Percentiles rank a stretch among this genome's conserved stretches.
phyloP scores from a whole-genome alignment of 1,139 yeast genomes.

The Debaryomyces sp. region DNA sequence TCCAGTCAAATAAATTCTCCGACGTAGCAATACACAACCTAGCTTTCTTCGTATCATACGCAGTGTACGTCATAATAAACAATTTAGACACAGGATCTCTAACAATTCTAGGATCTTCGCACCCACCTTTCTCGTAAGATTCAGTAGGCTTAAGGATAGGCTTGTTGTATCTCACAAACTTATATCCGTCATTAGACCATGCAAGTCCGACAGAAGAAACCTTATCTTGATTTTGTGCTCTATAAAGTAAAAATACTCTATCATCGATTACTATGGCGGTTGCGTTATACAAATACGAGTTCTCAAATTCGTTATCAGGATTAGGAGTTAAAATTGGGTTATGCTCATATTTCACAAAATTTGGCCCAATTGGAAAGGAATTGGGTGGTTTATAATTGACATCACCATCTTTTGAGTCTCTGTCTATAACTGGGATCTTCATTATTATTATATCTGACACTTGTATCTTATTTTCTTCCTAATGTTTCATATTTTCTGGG shows the following conservation, averaged over 20 bases:
- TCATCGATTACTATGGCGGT: constrained; percentile 47
- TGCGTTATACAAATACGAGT: constrained; percentile 47
- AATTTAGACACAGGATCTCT: constrained; percentile 38
- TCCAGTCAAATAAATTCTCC: constrained; percentile 43
- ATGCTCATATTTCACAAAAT: constrained; percentile 32
- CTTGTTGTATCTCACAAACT: constrained; percentile 32
- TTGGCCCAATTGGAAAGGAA: constrained; percentile 47
- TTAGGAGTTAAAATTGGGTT: constrained; percentile 47
- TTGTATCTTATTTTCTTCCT: background rate
- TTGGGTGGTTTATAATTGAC: constrained; percentile 36
- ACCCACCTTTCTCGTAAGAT: constrained; percentile 44
- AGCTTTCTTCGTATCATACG: constrained; percentile 39
- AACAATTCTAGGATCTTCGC: constrained; percentile 49
- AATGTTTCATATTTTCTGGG: background rate
- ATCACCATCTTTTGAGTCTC: constrained; percentile 35
- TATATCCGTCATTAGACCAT: constrained; percentile 44
- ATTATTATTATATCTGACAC: constrained; percentile 15
- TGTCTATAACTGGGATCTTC: constrained; percentile 34
- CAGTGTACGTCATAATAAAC: constrained; percentile 47
- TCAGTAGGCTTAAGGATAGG: constrained; percentile 44
- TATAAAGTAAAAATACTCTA: constrained; percentile 39
- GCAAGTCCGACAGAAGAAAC: constrained; percentile 44
- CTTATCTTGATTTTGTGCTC: constrained; percentile 43
- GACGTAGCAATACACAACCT: constrained; percentile 47
- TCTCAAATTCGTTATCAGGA: constrained; percentile 43